Base-by-base conservation (phyloP, 2,329 filamentous ascomycete genomes). In the Alternaria angustiovoidea region DNA sequence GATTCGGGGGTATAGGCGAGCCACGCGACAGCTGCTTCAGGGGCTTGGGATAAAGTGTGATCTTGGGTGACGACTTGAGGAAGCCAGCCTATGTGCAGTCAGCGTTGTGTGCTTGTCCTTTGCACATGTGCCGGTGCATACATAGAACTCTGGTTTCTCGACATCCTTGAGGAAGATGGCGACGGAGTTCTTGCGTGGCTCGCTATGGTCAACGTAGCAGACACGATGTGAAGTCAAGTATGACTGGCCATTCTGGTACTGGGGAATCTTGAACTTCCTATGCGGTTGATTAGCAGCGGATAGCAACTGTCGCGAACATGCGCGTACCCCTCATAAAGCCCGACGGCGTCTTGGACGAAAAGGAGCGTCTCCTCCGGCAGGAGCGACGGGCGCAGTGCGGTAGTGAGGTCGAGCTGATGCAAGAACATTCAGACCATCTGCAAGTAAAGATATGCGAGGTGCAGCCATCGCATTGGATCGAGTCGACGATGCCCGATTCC, bases 301-400 rank as follows among this genome's bases (percentile, higher is more conserved):
- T 34, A 41, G 53, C 42, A 51, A 43, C 51, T 38, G 46, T 46
- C 52, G 51, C 7, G 48, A 48, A 58, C 16, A 63, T 44, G 38
- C 28, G 82, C 89, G 81, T 85, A 96, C 93, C 95, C 95, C 85
- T 98, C 93, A 82, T 99, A 99, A 63, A 99, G 85, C 69, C 95
- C 95, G 72, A 99, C 94, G 79, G 93, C 94, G 85, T 98, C 94
- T 83, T 98, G 94, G 59, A 99, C 94, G 81, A 97, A 98, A 61
- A 99, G 86, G 55, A 98, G 85, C 70, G 92, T 91, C 86, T 99
- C 95, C 84, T 97, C 95, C 75, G 93, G 91, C 68, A 96, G 87
- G 78, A 97, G 91, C 63, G 90, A 91, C 73, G 95, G 95, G 85
- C 95, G 91, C 77, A 97, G 87, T 77, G 95, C 95, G 82, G 94